These are phyloP conservation scores for Geotrichum phurueaensis DNA, from an alignment of 1,139 yeast species.

Conservation along the genomic window DNA sequence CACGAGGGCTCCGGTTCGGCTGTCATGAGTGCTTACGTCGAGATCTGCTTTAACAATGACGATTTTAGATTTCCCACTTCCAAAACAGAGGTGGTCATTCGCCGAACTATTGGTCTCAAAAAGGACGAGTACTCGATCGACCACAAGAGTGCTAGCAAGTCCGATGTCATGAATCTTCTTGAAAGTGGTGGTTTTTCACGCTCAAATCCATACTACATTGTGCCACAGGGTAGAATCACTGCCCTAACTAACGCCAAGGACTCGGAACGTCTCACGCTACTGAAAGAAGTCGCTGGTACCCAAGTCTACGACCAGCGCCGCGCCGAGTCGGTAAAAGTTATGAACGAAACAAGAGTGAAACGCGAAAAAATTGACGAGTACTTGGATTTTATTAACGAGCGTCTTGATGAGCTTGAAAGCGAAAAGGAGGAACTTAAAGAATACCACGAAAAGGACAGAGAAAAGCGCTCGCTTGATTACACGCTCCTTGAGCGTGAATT, in stretches of 20 bases:
- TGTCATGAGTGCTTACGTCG: slow-evolving; percentile 90
- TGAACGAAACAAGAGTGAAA: slow-evolving; percentile 65
- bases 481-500: slow-evolving; percentile 74
- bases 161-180: slow-evolving; percentile 74
- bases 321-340: slow-evolving; percentile 71
- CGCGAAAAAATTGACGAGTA: slow-evolving; percentile 71
- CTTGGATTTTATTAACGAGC: slow-evolving; percentile 59
- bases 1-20: slow-evolving; percentile 76
- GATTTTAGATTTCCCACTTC: slow-evolving; percentile 71
- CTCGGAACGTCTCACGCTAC: slow-evolving; percentile 63
- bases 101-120: slow-evolving; percentile 87
- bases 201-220: slow-evolving; percentile 90
- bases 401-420: slow-evolving; percentile 70
- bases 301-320: slow-evolving; percentile 79
- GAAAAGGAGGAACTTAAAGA: slow-evolving; percentile 73
- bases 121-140: slow-evolving; percentile 81
- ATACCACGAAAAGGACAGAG: slow-evolving; percentile 61
- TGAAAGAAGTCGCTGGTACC: slow-evolving; percentile 95
- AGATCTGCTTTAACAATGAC: slow-evolving; percentile 74
- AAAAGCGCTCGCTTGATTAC: slow-evolving; percentile 67
- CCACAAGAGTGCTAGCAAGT: slow-evolving; percentile 68
- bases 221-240: slow-evolving; percentile 87
- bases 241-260: slow-evolving; percentile 85
- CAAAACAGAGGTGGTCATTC: slow-evolving; percentile 60
- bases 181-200: slow-evolving; percentile 92